phyloP scores from a whole-genome alignment of 192 early-diverging fungal genomes.

The Rhizophagus clarus region DNA sequence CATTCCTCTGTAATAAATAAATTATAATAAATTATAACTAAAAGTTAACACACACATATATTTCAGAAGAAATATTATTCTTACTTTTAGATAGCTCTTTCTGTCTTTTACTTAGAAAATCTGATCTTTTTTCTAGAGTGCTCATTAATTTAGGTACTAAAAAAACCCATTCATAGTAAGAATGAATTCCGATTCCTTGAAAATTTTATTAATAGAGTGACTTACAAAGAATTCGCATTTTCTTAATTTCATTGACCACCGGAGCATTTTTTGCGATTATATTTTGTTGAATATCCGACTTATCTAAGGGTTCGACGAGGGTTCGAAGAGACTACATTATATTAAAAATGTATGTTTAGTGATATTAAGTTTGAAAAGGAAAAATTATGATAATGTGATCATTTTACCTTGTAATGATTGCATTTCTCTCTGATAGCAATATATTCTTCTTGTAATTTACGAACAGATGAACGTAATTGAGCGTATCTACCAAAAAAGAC shows the following conservation, averaged over 20 bases:
- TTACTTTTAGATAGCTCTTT: neutral
- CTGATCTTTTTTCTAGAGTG: slow-evolving; percentile 5
- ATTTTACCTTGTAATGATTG: slow-evolving; percentile 25
- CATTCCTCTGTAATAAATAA: no score
- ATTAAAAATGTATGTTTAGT: no score
- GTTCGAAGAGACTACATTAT: neutral
- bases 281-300: slow-evolving; percentile 16
- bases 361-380: no score
- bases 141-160: slow-evolving; percentile 4
- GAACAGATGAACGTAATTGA: neutral
- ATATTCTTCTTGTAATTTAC: slow-evolving; percentile 13
- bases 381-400: neutral
- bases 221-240: slow-evolving; percentile 14
- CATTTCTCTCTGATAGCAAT: slow-evolving; percentile 18
- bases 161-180: neutral
- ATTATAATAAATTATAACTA: no score
- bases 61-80: no score
- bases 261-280: slow-evolving; percentile 9
- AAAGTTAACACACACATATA: no score
- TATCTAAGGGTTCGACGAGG: neutral
- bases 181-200: neutral
- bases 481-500: slow-evolving; percentile 8
- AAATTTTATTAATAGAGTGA: neutral
- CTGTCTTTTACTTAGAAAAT: neutral
- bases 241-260: slow-evolving; percentile 9